A percentile compares a stretch with the other conserved stretches of the same genome.
These are phyloP conservation scores for Daldinia sp. DNA, from an alignment of 2,329 filamentous ascomycete species.

Conservation along the genomic window DNA sequence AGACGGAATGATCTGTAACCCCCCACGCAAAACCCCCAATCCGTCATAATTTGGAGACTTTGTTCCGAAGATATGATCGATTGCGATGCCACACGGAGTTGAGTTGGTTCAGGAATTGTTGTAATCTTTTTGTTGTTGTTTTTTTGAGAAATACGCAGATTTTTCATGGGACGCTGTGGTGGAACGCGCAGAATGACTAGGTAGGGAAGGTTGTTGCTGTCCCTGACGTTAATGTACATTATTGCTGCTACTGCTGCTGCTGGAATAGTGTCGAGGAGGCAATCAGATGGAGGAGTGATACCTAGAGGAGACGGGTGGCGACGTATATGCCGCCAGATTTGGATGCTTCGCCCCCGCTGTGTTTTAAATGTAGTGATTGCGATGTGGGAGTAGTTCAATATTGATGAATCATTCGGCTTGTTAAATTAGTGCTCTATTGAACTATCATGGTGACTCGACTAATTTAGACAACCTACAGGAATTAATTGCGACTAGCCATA, in stretches of 20 bases:
- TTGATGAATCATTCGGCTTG: conserved; percentile 35
- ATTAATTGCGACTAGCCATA: not conserved
- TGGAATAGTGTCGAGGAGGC: conserved; percentile 12
- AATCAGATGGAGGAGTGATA: conserved; percentile 29
- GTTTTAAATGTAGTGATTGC: conserved; percentile 22
- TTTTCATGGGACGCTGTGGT: conserved; percentile 14
- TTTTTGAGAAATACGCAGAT: conserved; percentile 6
- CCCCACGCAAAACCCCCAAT: conserved; percentile 29
- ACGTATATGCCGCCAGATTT: not conserved
- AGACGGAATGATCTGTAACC: conserved; percentile 38
- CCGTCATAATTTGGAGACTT: conserved; percentile 21
- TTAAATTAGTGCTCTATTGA: conserved; percentile 13
- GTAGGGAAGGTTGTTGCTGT: conserved; percentile 5
- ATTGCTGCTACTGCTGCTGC: conserved; percentile 15
- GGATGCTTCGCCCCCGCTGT: conserved; percentile 19
- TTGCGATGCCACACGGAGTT: conserved; percentile 40
- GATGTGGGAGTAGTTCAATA: conserved; percentile 32
- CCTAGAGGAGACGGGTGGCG: conserved; percentile 23
- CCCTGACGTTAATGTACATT: conserved; percentile 41
- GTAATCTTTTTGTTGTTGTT: conserved; percentile 17
- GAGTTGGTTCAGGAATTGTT: conserved; percentile 33
- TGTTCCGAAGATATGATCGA: conserved; percentile 41
- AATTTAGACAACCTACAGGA: not conserved
- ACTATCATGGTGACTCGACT: not conserved
- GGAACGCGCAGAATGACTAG: conserved; percentile 28